These are phyloP conservation scores for Durotheca rogersii DNA, from an alignment of 495 filamentous ascomycete genomes.

Conservation along the genomic window DNA sequence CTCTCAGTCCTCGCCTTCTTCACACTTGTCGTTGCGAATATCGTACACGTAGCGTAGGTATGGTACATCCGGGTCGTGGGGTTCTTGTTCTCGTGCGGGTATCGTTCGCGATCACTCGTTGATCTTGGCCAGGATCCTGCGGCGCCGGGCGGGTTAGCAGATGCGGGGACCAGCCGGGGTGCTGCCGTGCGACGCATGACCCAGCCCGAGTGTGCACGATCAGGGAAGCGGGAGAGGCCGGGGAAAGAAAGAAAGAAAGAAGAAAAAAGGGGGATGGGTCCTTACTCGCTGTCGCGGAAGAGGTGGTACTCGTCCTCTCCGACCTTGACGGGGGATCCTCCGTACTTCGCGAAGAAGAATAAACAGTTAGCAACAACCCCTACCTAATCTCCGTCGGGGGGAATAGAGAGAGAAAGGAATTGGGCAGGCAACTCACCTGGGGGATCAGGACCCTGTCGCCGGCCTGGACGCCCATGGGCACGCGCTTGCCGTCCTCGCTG, in stretches of 20 bases:
- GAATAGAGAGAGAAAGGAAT: too few relatives aligned
- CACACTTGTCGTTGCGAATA: too few relatives aligned
- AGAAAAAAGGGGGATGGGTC: too few relatives aligned
- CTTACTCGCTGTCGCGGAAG: constrained; percentile 96
- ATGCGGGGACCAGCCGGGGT: too few relatives aligned
- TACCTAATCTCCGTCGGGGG: too few relatives aligned
- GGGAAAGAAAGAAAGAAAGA: not conserved
- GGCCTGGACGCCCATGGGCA: constrained; percentile 73
- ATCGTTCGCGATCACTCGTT: constrained; percentile 63
- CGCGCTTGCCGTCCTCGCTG: constrained; percentile 82
- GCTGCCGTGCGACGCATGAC: too few relatives aligned
- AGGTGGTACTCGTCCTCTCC: constrained; percentile 94
- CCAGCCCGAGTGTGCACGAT: too few relatives aligned
- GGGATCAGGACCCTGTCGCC: constrained; percentile 97
- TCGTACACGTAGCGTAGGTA: too few relatives aligned
- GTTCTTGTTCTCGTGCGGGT: too few relatives aligned
- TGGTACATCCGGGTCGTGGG: constrained; percentile 38
- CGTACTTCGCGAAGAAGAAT: constrained; percentile 80
- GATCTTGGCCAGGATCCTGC: constrained; percentile 84
- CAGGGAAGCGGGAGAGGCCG: too few relatives aligned
- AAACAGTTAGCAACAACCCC: constrained; percentile 34
- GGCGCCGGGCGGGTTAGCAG: too few relatives aligned
- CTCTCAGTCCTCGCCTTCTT: too few relatives aligned
- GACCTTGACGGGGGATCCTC: constrained; percentile 93
- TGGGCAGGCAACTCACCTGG: constrained; percentile 78